These are phyloP conservation scores for Termitomyces sp. DNA, from an alignment of 768 basidiomycete species.

Conservation along the genomic window DNA sequence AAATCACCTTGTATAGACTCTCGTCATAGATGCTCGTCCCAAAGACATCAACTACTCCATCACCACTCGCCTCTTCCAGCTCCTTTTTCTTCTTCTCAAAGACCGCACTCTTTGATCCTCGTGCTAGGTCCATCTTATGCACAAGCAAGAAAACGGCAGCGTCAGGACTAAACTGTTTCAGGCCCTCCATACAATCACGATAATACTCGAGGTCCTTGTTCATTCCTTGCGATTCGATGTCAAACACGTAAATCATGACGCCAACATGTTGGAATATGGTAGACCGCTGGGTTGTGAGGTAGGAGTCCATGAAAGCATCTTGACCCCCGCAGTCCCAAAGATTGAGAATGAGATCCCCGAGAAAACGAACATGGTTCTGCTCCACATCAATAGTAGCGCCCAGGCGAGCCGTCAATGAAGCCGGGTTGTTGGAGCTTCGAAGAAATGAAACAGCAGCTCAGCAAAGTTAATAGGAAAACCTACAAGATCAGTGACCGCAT, in stretches of 20 bases:
- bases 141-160: slow-evolving; percentile 88
- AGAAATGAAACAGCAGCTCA: slow-evolving; percentile 7
- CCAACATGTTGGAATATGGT: slow-evolving; percentile 97
- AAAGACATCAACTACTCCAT: slow-evolving; percentile 66
- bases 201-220: slow-evolving; percentile 89
- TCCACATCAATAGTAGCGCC: slow-evolving; percentile 99
- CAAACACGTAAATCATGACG: slow-evolving; percentile 98
- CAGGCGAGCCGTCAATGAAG: slow-evolving; percentile 84
- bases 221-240: slow-evolving; percentile 86
- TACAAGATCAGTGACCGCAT: slow-evolving; percentile 99
- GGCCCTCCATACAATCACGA: slow-evolving; percentile 83
- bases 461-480: slow-evolving; percentile 30
- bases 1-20: slow-evolving; percentile 83
- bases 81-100: slow-evolving; percentile 77
- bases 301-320: slow-evolving; percentile 97
- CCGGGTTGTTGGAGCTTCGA: slow-evolving; percentile 89
- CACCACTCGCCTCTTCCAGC: slow-evolving; percentile 65
- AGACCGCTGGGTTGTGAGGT: slow-evolving; percentile 87
- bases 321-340: slow-evolving; percentile 99
- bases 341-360: slow-evolving; percentile 93
- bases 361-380: slow-evolving; percentile 95
- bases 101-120: slow-evolving; percentile 53
- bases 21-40: slow-evolving; percentile 98
- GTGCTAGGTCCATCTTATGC: slow-evolving; percentile 97
- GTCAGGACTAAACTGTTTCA: slow-evolving; percentile 75